Evolutionary conservation across 805 yeast species (phyloP), one percentile per base, ranked within the genome.

Genomic region (Pichia scutulata): DNA sequence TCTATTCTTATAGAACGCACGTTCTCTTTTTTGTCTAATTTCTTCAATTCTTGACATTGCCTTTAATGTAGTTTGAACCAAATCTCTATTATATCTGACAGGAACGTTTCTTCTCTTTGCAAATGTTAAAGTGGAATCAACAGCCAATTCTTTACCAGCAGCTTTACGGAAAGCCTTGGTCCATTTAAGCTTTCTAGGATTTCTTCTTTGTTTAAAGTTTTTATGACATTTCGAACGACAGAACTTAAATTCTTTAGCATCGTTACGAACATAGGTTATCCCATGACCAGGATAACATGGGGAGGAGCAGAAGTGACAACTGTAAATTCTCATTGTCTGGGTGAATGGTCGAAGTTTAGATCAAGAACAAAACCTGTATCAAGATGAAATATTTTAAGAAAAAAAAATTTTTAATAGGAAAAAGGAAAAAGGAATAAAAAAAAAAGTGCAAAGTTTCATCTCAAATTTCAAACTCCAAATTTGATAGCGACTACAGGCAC

Each of bases 91-190:
- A 72, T 93, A 93, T 71, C 99, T 82, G 44, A 93, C 97, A 45
- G 99, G 99, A 43, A 93, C 93, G 67, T 93, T 90, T 77, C 99
- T 87, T 74, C 97, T 88, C 59, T 95, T 90, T 52, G 96, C 96
- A 70, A 93, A 93, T 0, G 98, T 87, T 63, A 93, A 78, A 5
- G 99, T 90, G 6, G 96, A 86, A 65, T 93, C 99, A 52, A 93
- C 98, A 23, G 95, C 97, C 76, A 93, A 80, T 68, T 93, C 99
- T 70, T 93, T 93, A 63, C 99, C 99, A 43, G 98, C 98, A 55
- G 98, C 95, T 70, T 93, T 93, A 74, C 99, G 82, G 79, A 93
- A 93, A 1, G 99, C 98, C 70, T 93, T 93, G 50, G 99, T 93
- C 99, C 99, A 93, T 72, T 80, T 86, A 71, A 90, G 82, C 71